Evolutionary conservation across 2,329 filamentous ascomycete genomes (phyloP), one percentile per base, ranked within the genome.

Genomic region (Hypoxylon sp.): DNA sequence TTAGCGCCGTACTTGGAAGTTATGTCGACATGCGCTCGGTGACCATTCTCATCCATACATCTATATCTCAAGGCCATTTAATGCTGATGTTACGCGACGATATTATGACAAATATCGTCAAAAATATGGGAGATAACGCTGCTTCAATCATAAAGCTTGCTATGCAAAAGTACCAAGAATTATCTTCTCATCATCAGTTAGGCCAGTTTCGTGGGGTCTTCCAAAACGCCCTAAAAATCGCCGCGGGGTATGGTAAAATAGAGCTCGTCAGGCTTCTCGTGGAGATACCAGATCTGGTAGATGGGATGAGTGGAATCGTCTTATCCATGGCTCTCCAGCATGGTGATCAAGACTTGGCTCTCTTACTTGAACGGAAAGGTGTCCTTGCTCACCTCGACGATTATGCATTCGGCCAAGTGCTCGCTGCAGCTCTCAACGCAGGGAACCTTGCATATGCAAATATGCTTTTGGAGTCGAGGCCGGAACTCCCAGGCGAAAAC

Each of bases 21-120:
- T 27, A 20, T 34, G 19, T 23, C 26, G 45, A 55, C 19, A 25
- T 13, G 19, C 51, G 51, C 21, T 30, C 43, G 5, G 41, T 26
- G 23, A 35, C 13, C 19, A 5, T 7, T 37, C 23, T 55, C 21
- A 19, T 46, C 19, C 3, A 26, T 9, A 26, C 2, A 9, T 35
- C 19, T 15, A 13, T 13, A 37, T 34, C 26, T 12, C 40, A 46
- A 32, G 16, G n/a, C n/a, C n/a, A n/a, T n/a, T n/a, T n/a, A n/a
- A n/a, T n/a, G n/a, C n/a, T n/a, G n/a, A n/a, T n/a, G 11, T 16
- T 4, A 3, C 1, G 5, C 7, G 7, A 6, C 3, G 6, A 7
- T 1, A 5, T 30, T 15, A 15, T 34, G 11, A 1, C 1, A 8
- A 8, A 5, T 2, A 45, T 54, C 13, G 5, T 44, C 6, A 3